Conservation (phyloP, 1,284 basidiomycete species). For the Inonotus obliquus region DNA sequence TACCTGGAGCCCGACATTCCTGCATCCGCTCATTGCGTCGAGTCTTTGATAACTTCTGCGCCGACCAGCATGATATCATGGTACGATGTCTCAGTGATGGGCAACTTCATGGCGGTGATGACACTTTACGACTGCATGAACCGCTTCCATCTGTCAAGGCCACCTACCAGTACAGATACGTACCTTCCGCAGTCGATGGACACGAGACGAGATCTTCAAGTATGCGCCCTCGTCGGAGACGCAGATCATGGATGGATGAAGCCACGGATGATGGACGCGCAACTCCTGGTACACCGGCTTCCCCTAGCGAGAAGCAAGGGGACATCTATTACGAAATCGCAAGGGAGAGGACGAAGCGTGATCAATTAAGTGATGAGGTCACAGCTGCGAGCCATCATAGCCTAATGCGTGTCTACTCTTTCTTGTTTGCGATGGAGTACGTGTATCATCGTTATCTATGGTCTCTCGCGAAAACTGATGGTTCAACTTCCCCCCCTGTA, state of each 20-base stretch:
- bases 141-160: constrained; percentile 17
- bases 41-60: constrained; percentile 16
- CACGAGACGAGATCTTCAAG: background rate
- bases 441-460: constrained; percentile 10
- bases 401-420: constrained; percentile 28
- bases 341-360: constrained; percentile 12
- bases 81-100: constrained; percentile 15
- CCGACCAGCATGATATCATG: constrained; percentile 18
- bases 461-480: background rate
- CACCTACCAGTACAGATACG: constrained; percentile 13
- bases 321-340: constrained; percentile 17
- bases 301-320: background rate
- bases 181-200: background rate
- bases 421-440: constrained; percentile 28
- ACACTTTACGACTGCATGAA: constrained; percentile 16
- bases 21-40: constrained; percentile 14
- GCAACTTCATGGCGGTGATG: constrained; percentile 16
- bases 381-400: constrained; percentile 16
- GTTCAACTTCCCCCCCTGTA: background rate
- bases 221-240: constrained; percentile 3
- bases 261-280: background rate
- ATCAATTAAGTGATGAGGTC: constrained; percentile 12
- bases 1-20: background rate
- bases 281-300: background rate
- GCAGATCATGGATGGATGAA: constrained; percentile 10